Evolutionary conservation across 1,284 basidiomycete species (phyloP).

Genomic region (Tylopilus sp.): DNA sequence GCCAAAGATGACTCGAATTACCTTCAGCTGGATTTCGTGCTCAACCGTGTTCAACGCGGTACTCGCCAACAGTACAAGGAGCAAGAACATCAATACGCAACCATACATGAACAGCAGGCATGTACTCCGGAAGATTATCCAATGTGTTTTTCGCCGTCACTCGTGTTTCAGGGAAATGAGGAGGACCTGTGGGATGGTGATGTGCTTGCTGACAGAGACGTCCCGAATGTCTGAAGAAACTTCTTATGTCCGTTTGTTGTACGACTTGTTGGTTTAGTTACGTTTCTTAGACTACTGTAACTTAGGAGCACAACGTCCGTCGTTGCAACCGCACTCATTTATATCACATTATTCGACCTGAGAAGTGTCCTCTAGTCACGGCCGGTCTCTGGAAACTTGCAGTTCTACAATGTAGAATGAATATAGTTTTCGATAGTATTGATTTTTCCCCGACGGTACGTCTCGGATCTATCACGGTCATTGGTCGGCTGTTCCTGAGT

Average conservation of each 20-base stretch:
- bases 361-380: too few relatives aligned
- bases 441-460: too few relatives aligned
- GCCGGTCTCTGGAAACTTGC: too few relatives aligned
- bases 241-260: slow-evolving; percentile 17
- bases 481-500: too few relatives aligned
- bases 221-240: slow-evolving; percentile 21
- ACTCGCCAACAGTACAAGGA: slow-evolving; percentile 48
- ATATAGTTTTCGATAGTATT: too few relatives aligned
- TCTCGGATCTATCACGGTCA: too few relatives aligned
- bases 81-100: slow-evolving; percentile 20
- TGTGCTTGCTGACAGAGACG: slow-evolving; percentile 22
- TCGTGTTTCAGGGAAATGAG: slow-evolving; percentile 6
- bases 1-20: slow-evolving; percentile 84
- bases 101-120: slow-evolving; percentile 13
- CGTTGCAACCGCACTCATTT: too few relatives aligned
- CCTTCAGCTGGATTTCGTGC: slow-evolving; percentile 75
- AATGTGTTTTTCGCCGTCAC: slow-evolving; percentile 28
- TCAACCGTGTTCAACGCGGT: slow-evolving; percentile 71
- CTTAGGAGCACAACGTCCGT: slow-evolving; percentile 5
- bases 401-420: too few relatives aligned
- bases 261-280: slow-evolving; percentile 26
- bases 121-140: slow-evolving; percentile 29
- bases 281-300: slow-evolving; percentile 19
- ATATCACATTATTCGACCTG: too few relatives aligned
- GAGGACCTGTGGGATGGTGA: slow-evolving; percentile 26